phyloP scores from a whole-genome alignment of 768 basidiomycete species.

The Boletus rubropictus region DNA sequence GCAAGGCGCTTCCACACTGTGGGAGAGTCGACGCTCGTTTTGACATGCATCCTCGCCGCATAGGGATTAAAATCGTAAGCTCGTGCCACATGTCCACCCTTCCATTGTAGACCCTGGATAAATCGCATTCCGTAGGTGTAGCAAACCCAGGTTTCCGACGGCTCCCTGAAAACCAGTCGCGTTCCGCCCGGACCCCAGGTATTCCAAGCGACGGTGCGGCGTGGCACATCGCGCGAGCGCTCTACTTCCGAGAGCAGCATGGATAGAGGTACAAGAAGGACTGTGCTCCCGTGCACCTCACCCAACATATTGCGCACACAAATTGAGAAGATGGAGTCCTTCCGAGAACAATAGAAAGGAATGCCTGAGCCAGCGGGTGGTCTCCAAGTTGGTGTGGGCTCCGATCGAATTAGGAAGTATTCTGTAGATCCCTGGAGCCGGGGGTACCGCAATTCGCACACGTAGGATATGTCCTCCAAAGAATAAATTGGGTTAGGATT shows the following conservation, averaged over 20 bases:
- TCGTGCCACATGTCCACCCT: constrained; percentile 13
- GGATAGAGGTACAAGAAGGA: constrained; percentile 31
- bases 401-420: constrained; percentile 29
- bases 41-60: constrained; percentile 13
- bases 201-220: constrained; percentile 21
- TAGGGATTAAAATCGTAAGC: constrained; percentile 33
- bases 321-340: constrained; percentile 31
- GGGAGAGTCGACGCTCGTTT: constrained; percentile 3
- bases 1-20: constrained; percentile 19
- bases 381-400: constrained; percentile 29
- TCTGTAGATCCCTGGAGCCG: constrained; percentile 8
- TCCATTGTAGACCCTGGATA: constrained; percentile 23
- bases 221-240: constrained; percentile 2
- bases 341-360: constrained; percentile 22
- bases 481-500: neutral
- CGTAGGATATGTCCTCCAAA: constrained; percentile 12
- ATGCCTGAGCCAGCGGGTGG: constrained; percentile 3
- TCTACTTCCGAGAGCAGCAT: constrained; percentile 24
- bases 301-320: constrained; percentile 14
- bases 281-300: constrained; percentile 9
- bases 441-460: constrained; percentile 28
- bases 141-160: constrained; percentile 33
- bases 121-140: constrained; percentile 33
- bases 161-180: constrained; percentile 25
- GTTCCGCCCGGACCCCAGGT: constrained; percentile 30